Conservation (phyloP, 768 basidiomycete genomes). For the Russula lepida region DNA sequence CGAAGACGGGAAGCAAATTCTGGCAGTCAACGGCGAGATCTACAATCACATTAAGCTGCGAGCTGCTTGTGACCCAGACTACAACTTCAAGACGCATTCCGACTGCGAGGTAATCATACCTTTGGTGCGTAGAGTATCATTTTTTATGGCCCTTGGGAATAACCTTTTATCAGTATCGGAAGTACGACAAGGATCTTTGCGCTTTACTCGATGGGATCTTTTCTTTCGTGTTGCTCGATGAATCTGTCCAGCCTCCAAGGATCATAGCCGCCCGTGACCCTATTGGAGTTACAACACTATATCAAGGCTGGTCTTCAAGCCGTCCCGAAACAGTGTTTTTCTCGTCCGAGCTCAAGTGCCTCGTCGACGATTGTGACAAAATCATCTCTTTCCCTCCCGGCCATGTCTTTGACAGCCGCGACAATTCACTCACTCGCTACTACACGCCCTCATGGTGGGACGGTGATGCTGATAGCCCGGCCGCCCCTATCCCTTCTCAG, state of each 20-base stretch:
- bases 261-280: constrained; percentile 96
- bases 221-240: constrained; percentile 93
- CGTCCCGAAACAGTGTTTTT: constrained; percentile 82
- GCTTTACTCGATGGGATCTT: constrained; percentile 94
- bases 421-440: constrained; percentile 72
- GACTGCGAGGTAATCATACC: constrained; percentile 98
- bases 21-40: constrained; percentile 97
- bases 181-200: constrained; percentile 71
- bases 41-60: constrained; percentile 91
- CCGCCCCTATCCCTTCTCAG: constrained; percentile 48
- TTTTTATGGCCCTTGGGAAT: constrained; percentile 4
- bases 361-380: constrained; percentile 87
- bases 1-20: constrained; percentile 72
- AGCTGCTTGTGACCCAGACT: constrained; percentile 49
- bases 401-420: constrained; percentile 86
- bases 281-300: constrained; percentile 96
- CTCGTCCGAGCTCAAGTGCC: constrained; percentile 90
- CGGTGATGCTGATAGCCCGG: constrained; percentile 59
- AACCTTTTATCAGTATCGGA: constrained; percentile 55
- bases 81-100: constrained; percentile 92
- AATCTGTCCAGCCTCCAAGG: constrained; percentile 79
- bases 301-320: constrained; percentile 88
- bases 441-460: constrained; percentile 87
- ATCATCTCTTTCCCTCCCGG: constrained; percentile 96
- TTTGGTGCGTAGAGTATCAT: constrained; percentile 42